Base-by-base conservation (phyloP, 805 yeast genomes). In the Kockiozyma suomiensis region DNA sequence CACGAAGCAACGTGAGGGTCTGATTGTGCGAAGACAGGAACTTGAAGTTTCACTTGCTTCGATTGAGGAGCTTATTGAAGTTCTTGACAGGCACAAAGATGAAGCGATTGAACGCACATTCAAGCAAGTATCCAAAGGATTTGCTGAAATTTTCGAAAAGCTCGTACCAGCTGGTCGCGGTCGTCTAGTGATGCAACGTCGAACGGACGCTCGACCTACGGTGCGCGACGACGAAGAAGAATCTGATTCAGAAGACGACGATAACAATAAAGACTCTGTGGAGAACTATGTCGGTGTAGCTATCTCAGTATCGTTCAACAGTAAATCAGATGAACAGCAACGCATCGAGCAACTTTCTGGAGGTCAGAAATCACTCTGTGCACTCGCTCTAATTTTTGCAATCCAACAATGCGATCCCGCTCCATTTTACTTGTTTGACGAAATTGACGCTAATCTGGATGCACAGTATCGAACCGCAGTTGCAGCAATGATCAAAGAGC, bases 321-420 rank as follows among this genome's bases (percentile, higher is more conserved):
- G 96, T 8, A 86, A 86, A 70, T 79, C 81, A 28, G 88, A 92
- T 70, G 97, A 91, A 66, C 97, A 90, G 72, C 88, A 87, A 62
- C 80, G 88, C 62, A 86, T 93, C 58, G 96, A 90, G 71, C 97
- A 92, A 71, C 78, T 94, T 17, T 90, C 97, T 0, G 99, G 99
- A 42, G 99, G 99, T 10, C 99, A 94, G 70, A 93, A 93, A 72
- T 88, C 97, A 0, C 77, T 94, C n/a, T 92, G 98, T 78, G 98
- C 99, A 0, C 85, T 94, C 67, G 92, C 98, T 0, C 80, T 94
- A 52, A 92, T 94, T 66, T 79, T 94, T 59, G 97, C 99, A 3
- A 90, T 93, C 61, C 99, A 94, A 76, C 85, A 82, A 70, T 90
- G 96, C 65, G 98, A 94, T 68, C 98, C 98, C 10, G 97, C 97